Conservation (phyloP, 208 protist species). For the Plasmodiophora brassicae region DNA sequence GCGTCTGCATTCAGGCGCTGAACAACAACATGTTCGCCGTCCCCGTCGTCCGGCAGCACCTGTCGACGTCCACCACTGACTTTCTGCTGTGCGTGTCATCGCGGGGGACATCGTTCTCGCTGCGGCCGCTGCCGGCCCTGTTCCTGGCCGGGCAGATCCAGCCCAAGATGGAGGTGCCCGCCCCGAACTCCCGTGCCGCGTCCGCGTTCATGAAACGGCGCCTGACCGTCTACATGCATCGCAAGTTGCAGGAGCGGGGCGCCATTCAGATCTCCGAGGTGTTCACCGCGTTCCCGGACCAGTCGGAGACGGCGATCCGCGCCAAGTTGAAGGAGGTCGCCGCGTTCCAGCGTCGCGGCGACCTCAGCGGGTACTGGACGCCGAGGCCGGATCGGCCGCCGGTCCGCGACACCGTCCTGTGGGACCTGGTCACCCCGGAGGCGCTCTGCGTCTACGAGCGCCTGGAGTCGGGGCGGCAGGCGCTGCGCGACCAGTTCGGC, state of each 20-base stretch:
- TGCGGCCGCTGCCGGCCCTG: neutral
- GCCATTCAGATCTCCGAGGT: slow-evolving; percentile 6
- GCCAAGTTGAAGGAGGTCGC: slow-evolving; percentile 29
- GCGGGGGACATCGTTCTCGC: neutral
- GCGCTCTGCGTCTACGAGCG: neutral
- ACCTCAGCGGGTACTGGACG: slow-evolving; percentile 14
- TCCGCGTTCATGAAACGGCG: slow-evolving; percentile 12
- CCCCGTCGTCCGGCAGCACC: neutral
- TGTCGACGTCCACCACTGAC: neutral
- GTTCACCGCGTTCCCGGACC: slow-evolving; percentile 15
- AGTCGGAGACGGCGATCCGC: slow-evolving; percentile 16
- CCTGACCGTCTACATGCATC: slow-evolving; percentile 19
- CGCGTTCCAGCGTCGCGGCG: slow-evolving; percentile 13
- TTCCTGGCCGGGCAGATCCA: slow-evolving; percentile 20
- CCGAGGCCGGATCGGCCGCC: neutral
- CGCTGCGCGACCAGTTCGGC: neutral
- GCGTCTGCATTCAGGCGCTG: neutral
- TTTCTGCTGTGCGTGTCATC: neutral
- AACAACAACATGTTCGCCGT: slow-evolving; percentile 28
- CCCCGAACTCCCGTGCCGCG: neutral
- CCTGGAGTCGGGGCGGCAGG: neutral
- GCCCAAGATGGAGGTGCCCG: slow-evolving; percentile 29
- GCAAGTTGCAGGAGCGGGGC: neutral
- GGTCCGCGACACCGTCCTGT: neutral
- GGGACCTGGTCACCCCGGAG: slow-evolving; percentile 1